Evolutionary conservation across 2,329 filamentous ascomycete genomes (phyloP), one percentile per base, ranked within the genome.

Genomic region (Cordyceps cateniannulata): DNA sequence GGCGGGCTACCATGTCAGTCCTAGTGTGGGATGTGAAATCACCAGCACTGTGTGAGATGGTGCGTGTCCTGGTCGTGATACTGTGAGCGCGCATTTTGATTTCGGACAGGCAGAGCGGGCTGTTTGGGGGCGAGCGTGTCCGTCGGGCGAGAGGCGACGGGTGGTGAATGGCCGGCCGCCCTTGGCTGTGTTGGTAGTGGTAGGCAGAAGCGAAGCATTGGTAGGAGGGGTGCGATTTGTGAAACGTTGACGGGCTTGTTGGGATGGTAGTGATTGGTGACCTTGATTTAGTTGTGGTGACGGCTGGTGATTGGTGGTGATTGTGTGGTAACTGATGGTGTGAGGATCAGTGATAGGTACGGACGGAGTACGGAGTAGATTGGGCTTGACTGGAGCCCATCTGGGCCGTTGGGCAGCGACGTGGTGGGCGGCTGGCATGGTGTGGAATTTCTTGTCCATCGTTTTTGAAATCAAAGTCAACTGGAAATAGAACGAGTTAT

Each of bases 321-420:
- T 50, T n/a, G 47, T 20, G 47, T 10, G 48, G 20, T 24, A 18
- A 16, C 44, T 25, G 44, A 5, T 42, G 9, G 51, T 35, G 50
- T 45, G 40, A 32, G 38, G 32, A 35, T 9, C 32, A 9, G 32
- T 35, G 32, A 35, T 12, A 35, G 32, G 32, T 35, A 35, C 32
- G 32, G 32, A 35, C 32, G 32, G 29, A 8, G 29, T 32, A 32
- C 29, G 29, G 29, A 32, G 27, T 45, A 22, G 53, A 56, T 56
- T 56, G n/a, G 53, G 53, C 42, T 20, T 18, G 42, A 35, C 5
- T 18, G 38, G 52, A 44, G 24, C 51, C 52, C n/a, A 29, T 27
- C 12, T 29, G 22, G 25, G 53, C 40, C 25, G 53, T 56, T 56
- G 53, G 53, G 53, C 53, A 47, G 53, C 53, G 40, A 56, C 16